These are phyloP conservation scores for Mycena kentingensis DNA, from an alignment of 768 basidiomycete genomes.

Conservation along the genomic window DNA sequence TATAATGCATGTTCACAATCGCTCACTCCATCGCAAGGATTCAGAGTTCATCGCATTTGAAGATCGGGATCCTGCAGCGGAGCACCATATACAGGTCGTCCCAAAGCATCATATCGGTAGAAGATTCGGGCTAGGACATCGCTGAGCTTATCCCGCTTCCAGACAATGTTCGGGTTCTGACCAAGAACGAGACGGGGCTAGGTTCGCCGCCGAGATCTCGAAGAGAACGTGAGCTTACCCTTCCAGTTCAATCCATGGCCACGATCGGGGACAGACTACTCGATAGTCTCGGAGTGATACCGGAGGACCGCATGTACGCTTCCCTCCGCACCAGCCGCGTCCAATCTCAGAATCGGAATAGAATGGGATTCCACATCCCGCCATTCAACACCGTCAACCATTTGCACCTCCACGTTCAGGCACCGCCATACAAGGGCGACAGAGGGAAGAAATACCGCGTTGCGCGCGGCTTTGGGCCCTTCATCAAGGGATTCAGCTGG, in stretches of 20 bases:
- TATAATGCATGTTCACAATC: too few species aligned
- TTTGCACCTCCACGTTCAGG: conserved; percentile 75
- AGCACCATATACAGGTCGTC: conserved; percentile 52
- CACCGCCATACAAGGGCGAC: conserved; percentile 58
- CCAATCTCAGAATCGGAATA: too few species aligned
- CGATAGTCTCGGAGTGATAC: conserved; percentile 46
- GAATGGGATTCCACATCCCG: conserved; percentile 84
- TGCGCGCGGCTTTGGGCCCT: conserved; percentile 36
- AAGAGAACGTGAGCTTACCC: too few species aligned
- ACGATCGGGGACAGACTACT: conserved; percentile 55
- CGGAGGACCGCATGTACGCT: conserved; percentile 52
- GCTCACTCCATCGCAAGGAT: too few species aligned
- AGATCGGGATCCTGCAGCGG: conserved; percentile 51
- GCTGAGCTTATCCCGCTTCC: conserved; percentile 7
- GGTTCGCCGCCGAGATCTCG: conserved; percentile 27
- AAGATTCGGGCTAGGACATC: not conserved
- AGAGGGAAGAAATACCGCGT: conserved; percentile 53
- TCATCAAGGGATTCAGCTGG: conserved; percentile 72
- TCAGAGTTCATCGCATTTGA: conserved; percentile 51
- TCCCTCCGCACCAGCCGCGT: too few species aligned
- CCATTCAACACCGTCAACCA: conserved; percentile 75
- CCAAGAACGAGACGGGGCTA: conserved; percentile 45
- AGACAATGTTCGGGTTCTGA: conserved; percentile 61
- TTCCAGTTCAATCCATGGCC: conserved; percentile 50
- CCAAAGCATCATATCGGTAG: conserved; percentile 55